These are phyloP conservation scores for Xylaria intraflava DNA, from an alignment of 495 filamentous ascomycete genomes.

Conservation along the genomic window DNA sequence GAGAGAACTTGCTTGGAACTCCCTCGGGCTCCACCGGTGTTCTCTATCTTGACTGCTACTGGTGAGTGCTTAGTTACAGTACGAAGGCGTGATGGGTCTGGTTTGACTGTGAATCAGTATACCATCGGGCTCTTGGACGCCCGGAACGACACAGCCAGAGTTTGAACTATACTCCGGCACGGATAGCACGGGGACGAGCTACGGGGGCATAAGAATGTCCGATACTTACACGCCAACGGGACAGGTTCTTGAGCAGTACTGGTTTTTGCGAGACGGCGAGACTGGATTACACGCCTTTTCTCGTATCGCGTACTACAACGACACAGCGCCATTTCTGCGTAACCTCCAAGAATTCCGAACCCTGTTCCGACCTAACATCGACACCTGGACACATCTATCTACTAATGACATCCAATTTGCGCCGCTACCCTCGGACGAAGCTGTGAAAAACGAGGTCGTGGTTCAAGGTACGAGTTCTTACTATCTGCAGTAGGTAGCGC, in stretches of 20 bases:
- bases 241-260: constrained; percentile 50
- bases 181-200: constrained; percentile 40
- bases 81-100: constrained; percentile 4
- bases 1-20: constrained; percentile 40
- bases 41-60: constrained; percentile 26
- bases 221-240: constrained; percentile 46
- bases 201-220: constrained; percentile 45
- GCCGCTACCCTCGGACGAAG: constrained; percentile 42
- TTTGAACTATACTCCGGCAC: constrained; percentile 42
- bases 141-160: constrained; percentile 35
- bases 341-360: constrained; percentile 51
- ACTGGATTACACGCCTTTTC: constrained; percentile 52
- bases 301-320: constrained; percentile 49
- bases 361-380: constrained; percentile 47
- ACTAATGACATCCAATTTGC: constrained; percentile 46
- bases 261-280: constrained; percentile 50
- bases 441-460: constrained; percentile 33
- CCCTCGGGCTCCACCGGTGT: constrained; percentile 21
- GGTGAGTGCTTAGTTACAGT: constrained; percentile 18
- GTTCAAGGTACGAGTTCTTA: background rate
- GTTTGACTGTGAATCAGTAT: constrained; percentile 30
- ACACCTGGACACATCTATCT: constrained; percentile 49
- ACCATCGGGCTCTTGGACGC: constrained; percentile 47
- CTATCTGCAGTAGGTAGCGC: background rate
- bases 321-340: constrained; percentile 46